Evolutionary conservation across 371 early-diverging fungal species (phyloP), one percentile per base, ranked within the genome.

Genomic region (Amoeboaphelidium protococcarum): DNA sequence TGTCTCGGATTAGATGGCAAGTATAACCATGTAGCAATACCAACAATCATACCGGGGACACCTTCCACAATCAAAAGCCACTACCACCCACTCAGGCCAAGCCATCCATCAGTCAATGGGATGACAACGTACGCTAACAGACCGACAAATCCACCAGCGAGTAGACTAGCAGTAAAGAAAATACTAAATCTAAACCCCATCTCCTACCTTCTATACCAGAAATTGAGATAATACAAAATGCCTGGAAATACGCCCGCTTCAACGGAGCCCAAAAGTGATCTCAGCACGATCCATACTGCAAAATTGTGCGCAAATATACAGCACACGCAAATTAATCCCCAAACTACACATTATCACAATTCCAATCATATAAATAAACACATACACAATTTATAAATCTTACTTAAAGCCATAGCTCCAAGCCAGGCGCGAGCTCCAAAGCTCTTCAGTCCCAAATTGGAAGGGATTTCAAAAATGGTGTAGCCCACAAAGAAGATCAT

Each of bases 221-320:
- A 66, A 21, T 80, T 74, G 26, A 81, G 60, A 53, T 74, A 68
- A 45, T 66, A 76, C 6, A 78, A 64, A 23, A 75, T 70, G 21
- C 78, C 81, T 12, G 81, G 82, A 37, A 76, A 74, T 47, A 80
- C 69, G 1, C 76, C 78, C 12, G 77, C 73, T 59, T 78, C 78
- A 31, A 61, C 55, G 13, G 70, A 55, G 40, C 80, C 80, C 23
- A 80, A 65, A 24, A 72, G 64, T 51, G 76, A 63, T 23, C 80
- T 70, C 20, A 68, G 57, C 23, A 64, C 67, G 22, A 69, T 58
- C 4, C 76, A 56, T 20, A 71, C 69, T 3, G 61, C 54, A 20
- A 62, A 50, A 24, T 65, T 64, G 0, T 23, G 41, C 56, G 31
- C 66, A 67, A 25, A 55, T 48, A 24, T 58, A 63, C 25, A 54